Percentiles rank a stretch among this genome's conserved stretches.
These are phyloP conservation scores for Alternaria alternata DNA, from an alignment of 2,329 filamentous ascomycete genomes.

Conservation along the genomic window DNA sequence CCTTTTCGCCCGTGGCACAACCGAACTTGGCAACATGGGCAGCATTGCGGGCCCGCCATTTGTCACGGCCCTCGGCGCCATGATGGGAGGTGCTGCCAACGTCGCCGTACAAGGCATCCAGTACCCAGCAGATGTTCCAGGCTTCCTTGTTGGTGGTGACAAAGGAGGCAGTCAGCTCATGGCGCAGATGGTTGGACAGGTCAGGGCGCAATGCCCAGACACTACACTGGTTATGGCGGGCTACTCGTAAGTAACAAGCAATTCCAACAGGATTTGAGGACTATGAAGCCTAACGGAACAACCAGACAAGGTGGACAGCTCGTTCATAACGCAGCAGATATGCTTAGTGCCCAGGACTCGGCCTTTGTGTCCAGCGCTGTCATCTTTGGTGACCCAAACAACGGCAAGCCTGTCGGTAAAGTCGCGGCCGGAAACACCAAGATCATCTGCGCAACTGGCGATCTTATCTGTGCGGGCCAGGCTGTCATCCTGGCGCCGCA, in stretches of 20 bases:
- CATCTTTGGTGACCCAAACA: slow-evolving; percentile 51
- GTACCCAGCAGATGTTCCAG: slow-evolving; percentile 58
- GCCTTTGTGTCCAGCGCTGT: slow-evolving; percentile 39
- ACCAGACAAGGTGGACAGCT: slow-evolving; percentile 52
- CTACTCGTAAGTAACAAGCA: slow-evolving; percentile 53
- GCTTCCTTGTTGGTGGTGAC: slow-evolving; percentile 60
- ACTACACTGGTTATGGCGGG: slow-evolving; percentile 59
- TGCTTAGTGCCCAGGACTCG: slow-evolving; percentile 34
- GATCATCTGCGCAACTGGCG: slow-evolving; percentile 46
- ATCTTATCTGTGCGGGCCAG: slow-evolving; percentile 46
- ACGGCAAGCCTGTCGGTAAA: slow-evolving; percentile 44
- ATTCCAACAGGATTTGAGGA: neutral
- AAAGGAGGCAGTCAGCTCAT: slow-evolving; percentile 55
- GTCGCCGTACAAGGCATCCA: slow-evolving; percentile 64
- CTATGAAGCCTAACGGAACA: neutral
- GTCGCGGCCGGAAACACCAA: slow-evolving; percentile 43
- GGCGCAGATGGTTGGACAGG: slow-evolving; percentile 52
- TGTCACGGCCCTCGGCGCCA: slow-evolving; percentile 54
- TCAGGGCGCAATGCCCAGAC: slow-evolving; percentile 54
- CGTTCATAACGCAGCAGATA: slow-evolving; percentile 56
- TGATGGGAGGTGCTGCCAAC: slow-evolving; percentile 50
- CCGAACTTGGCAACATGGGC: slow-evolving; percentile 63
- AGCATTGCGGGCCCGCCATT: slow-evolving; percentile 60
- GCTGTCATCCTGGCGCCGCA: slow-evolving; percentile 43
- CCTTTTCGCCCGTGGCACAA: slow-evolving; percentile 66